Evolutionary conservation across 768 basidiomycete species (phyloP), one percentile per base, ranked within the genome.

Genomic region (Omphalotus guepiniiformis): DNA sequence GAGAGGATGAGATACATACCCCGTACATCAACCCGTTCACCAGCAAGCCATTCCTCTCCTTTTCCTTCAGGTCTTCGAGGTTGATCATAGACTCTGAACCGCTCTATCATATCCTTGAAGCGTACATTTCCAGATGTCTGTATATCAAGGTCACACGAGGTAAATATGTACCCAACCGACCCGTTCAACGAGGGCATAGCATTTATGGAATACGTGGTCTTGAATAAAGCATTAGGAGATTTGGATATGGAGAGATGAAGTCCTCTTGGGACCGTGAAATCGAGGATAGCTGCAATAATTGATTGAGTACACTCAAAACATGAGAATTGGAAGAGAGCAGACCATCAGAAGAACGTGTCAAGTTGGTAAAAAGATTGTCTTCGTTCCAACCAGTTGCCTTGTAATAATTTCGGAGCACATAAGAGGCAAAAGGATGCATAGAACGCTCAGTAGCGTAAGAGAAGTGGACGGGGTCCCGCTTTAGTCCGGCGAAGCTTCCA

Each of bases 331-430:
- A 19, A n/a, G 28, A 38, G 2, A 49, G 27, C 67, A 39, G 50
- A 95, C 93, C 88, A 68, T 79, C 84, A 1, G 93, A 95, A 28
- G 92, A 88, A 46, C 90, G 81, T 1, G 92, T 96, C 36, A 98
- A 58, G 54, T 94, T 91, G 2, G 87, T 81, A 59, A 91, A 97
- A 18, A 95, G 73, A 58, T 95, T 95, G 66, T 97, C 94, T 62
- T 95, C 91, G 57, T 93, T 93, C 95, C 95, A 98, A 52, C 91
- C 89, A 26, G 92, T 96, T n/a, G 82, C 83, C 54, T 80, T 78
- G 72, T 92, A 93, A 66, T 95, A 97, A 63, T 77, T 85, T 53
- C 87, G 85, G 29, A 97, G 73, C 48, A 97, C 85, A 69, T 92
- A 90, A 12, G 88, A 79, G 30, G 89, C 84, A 58, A 92, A 92